Percentiles rank a stretch among this genome's conserved stretches.
Conservation (phyloP, 305 asterid genomes). For the Fraxinus paxiana region DNA sequence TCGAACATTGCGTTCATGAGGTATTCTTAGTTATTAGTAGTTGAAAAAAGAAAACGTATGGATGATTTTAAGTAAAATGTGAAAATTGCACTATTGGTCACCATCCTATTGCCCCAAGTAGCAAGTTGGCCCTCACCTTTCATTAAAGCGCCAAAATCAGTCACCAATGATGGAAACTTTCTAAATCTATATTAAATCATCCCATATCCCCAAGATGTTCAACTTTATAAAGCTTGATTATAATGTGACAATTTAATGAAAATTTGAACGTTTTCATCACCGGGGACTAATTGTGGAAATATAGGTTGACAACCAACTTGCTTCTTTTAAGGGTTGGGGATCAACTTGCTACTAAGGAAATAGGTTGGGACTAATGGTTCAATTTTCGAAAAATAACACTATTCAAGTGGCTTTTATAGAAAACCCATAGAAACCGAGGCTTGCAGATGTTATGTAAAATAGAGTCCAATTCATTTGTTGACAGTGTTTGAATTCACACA, state of each 20-base stretch:
- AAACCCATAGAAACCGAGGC: not conserved
- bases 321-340: not conserved
- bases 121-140: not conserved
- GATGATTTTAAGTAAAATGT: not conserved
- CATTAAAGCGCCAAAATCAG: not conserved
- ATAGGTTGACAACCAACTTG: not conserved
- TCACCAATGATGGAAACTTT: not conserved
- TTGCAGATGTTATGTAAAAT: not conserved
- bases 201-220: not conserved
- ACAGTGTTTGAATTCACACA: not conserved
- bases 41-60: not conserved
- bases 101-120: not conserved
- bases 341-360: not conserved
- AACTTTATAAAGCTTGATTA: not conserved
- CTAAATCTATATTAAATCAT: not conserved
- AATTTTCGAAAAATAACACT: not conserved
- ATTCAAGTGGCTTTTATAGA: not conserved
- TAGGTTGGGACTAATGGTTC: not conserved
- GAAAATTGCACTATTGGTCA: not conserved
- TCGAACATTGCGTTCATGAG: slow-evolving; percentile 97
- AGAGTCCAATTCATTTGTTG: not conserved
- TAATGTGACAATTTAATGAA: not conserved
- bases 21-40: slow-evolving; percentile 31
- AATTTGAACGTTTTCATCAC: not conserved
- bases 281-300: not conserved